Base-by-base conservation (phyloP, 768 basidiomycete genomes). In the Hericium coralloides region DNA sequence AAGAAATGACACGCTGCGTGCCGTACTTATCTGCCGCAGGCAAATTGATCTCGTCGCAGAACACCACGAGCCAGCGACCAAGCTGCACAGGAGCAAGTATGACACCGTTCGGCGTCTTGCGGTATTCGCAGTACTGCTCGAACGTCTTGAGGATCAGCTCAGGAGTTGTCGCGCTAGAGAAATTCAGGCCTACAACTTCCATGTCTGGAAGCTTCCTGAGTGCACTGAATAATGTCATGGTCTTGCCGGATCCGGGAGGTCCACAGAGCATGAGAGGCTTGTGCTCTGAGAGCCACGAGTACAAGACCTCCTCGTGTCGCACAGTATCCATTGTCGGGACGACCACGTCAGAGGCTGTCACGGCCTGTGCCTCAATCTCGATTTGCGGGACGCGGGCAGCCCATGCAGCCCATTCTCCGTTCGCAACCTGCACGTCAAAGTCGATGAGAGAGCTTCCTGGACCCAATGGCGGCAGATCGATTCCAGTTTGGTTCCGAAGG, bases 221-320 rank as follows among this genome's bases (percentile, higher is more conserved):
- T 10, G 97, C 97, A 64, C 93, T 97, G 75, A 99, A 98, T 18
- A 99, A 76, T 0, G 97, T 98, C 97, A 99, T 99, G 7, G 97
- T 99, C 75, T 99, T 99, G 22, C 97, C 97, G 20, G 97, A 98
- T 67, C 97, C 97, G n/a, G 97, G 97, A 65, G 97, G 97, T 49
- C 97, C 97, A 68, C 95, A 99, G 23, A 99, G 81, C 83, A 99
- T 90, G 55, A 99, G 80, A 18, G 97, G 97, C 66, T 98, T 98
- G 73, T 98, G 97, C 69, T 98, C 97, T 2, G 94, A 93, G 6
- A 99, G 76, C 97, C 97, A 98, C 0, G 95, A 98, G 69, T 99
- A 98, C 6, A 99, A 76, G 22, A 99, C 93, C 68, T 98, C 95
- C 69, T 99, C 97, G 69, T 99, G 97, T 47, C 97, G 91, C 23